Conservation (phyloP, 1,284 basidiomycete species). For the Austroboletus rostrupii region DNA sequence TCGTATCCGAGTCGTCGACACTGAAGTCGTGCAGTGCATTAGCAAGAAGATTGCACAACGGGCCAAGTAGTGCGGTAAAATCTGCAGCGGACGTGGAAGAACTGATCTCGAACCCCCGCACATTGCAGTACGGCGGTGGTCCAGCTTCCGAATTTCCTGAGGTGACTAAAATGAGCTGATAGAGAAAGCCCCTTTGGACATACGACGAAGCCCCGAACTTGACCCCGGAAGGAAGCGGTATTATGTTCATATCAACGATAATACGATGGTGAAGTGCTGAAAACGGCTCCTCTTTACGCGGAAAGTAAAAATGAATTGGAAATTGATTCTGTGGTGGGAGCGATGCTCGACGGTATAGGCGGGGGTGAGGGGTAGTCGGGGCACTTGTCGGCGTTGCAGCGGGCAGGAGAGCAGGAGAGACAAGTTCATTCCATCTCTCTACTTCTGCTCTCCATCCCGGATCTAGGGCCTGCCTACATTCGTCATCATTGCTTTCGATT, state of each 20-base stretch:
- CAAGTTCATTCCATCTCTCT: constrained; percentile 30
- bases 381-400: not conserved
- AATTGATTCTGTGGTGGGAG: constrained; percentile 11
- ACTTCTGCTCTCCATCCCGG: constrained; percentile 36
- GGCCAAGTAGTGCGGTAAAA: constrained; percentile 39
- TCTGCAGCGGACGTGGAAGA: constrained; percentile 35
- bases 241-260: constrained; percentile 47
- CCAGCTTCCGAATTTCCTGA: constrained; percentile 24
- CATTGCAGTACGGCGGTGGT: constrained; percentile 28
- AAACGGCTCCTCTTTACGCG: constrained; percentile 6
- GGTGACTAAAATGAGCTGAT: constrained; percentile 44
- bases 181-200: constrained; percentile 53
- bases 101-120: constrained; percentile 40
- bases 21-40: constrained; percentile 33
- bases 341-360: constrained; percentile 15
- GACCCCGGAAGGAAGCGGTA: constrained; percentile 46
- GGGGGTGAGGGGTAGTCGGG: constrained; percentile 8
- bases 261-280: constrained; percentile 21
- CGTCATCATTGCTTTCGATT: constrained; percentile 40
- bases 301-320: constrained; percentile 15
- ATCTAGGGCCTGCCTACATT: constrained; percentile 41
- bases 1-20: constrained; percentile 15
- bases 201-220: constrained; percentile 48
- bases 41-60: constrained; percentile 42
- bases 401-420: constrained; percentile 16